Evolutionary conservation across 2,329 filamentous ascomycete genomes (phyloP), one percentile per base, ranked within the genome.

Genomic region (Orbilia blumenaviensis): DNA sequence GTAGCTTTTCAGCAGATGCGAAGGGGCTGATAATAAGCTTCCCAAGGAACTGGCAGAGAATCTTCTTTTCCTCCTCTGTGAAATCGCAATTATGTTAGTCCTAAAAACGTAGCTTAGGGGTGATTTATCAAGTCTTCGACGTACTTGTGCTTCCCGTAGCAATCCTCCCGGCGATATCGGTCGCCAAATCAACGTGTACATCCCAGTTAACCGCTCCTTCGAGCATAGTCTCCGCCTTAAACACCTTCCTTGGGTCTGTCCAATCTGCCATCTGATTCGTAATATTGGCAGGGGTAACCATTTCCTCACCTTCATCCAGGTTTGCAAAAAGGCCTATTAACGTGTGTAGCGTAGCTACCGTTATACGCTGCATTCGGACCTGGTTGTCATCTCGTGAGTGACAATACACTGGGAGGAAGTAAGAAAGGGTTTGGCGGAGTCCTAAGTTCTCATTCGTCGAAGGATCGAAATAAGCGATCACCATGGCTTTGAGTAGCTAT

Each of bases 331-430:
- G 85, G 73, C 90, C 91, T 80, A 91, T 88, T 6, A 97, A 87
- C 10, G 90, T 88, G 78, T 93, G 90, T 8, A 98, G 84, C 0
- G 93, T 89, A 25, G 91, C 88, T 1, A 94, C 87, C 0, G 91
- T 88, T 18, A 97, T 88, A 16, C 86, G 84, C 5, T 76, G 88
- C 91, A 98, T 93, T 34, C 93, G 87, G 27, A 91, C 88, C 78
- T 95, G 93, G 80, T 97, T 97, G 78, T 92, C 91, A 2, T 89
- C 83, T 2, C 92, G 88, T 6, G 91, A 94, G 83, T 94, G 96
- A 82, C 92, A 95, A 84, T 96, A 98, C 0, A 97, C 94, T 0
- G 94, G 94, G 36, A 98, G 85, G 86, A 97, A 97, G 83, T 98
- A 98, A 78, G 92, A 93, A 64, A 98, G 86, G 0, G 92, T 91